Base-by-base conservation (phyloP, 257 asterid genomes). In the Ballota nigra region DNA sequence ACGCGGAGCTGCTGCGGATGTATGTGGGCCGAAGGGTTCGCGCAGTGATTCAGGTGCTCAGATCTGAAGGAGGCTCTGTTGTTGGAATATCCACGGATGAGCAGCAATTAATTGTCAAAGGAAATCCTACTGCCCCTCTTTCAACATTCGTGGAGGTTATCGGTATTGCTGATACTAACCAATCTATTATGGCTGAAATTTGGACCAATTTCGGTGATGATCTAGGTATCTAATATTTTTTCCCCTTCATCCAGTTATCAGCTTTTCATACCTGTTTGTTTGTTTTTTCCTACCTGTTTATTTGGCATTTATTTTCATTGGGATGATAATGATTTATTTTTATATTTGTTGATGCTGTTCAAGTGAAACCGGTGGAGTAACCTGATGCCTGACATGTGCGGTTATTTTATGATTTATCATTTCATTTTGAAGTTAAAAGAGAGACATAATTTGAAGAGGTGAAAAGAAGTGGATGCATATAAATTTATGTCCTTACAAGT, bases 191-290 rank as follows among this genome's bases (percentile, higher is more conserved):
- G 60, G 92, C 97, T 47, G 97, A 94, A 10, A 80, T 76, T 26
- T 91, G 96, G 97, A 83, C 89, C 65, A 94, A 94, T 73, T 94
- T 91, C 11, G 99, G 99, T 0, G 97, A 92, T 45, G 52, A 36
- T 28, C 68, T 94, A 19, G 99, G 97, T 94, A 87, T 22, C 51
- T 28, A 4, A 15, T 8, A 5, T 41, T 70, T 34, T 38, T 29
- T 6, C 20, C 7, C 77, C 20, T 51, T 36, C 58, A 20, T 26
- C 16, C 26, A 13, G 31, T 31, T 69, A 69, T 64, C 23, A 19
- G 9, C 45, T 58, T 4, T 19, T 33, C 6, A 0, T 23, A 9
- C 6, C 8, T 23, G 9, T 13, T 6, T 15, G 0, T 22, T 56
- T 33, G 5, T 36, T 20, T 19, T 62, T 7, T 56, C 49, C 41